Evolutionary conservation across 2,329 filamentous ascomycete species (phyloP).

Genomic region (Colletotrichum sp.): DNA sequence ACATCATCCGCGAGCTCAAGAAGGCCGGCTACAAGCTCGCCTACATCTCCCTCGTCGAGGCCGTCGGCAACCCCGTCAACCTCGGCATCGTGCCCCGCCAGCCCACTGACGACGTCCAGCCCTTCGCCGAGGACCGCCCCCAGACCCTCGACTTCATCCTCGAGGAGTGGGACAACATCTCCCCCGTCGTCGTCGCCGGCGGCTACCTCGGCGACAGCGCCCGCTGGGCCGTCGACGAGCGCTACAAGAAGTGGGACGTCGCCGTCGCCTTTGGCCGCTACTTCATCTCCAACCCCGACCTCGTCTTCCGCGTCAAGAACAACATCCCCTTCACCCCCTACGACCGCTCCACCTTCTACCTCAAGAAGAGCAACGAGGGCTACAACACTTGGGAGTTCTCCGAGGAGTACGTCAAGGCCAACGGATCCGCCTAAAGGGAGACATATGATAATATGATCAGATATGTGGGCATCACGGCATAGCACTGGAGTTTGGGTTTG

Average conservation of each 20-base stretch:
- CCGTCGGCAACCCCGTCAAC: constrained; percentile 29
- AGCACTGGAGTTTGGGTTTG: constrained; percentile 10
- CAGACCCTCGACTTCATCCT: constrained; percentile 34
- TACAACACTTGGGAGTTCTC: constrained; percentile 36
- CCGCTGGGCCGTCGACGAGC: constrained; percentile 28
- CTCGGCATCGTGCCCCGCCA: constrained; percentile 18
- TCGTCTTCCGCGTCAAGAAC: constrained; percentile 43
- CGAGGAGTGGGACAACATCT: constrained; percentile 29
- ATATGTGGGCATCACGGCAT: background rate
- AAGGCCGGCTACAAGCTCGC: constrained; percentile 31
- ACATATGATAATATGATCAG: background rate
- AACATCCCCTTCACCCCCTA: constrained; percentile 40
- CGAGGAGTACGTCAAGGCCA: constrained; percentile 17
- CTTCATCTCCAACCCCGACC: constrained; percentile 46
- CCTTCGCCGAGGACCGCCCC: constrained; percentile 12
- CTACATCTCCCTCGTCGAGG: constrained; percentile 41
- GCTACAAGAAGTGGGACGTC: constrained; percentile 26
- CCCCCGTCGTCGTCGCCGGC: constrained; percentile 35
- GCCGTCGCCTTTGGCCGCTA: constrained; percentile 40
- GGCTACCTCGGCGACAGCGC: constrained; percentile 28
- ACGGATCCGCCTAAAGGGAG: background rate
- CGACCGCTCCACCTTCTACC: constrained; percentile 45
- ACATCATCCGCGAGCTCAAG: constrained; percentile 31
- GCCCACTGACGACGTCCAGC: constrained; percentile 21
- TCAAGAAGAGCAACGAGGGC: constrained; percentile 23